Percentiles rank a stretch among this genome's conserved stretches.
Evolutionary conservation across 495 filamentous ascomycete species (phyloP).

Genomic region (Hypoxylon intermedium): DNA sequence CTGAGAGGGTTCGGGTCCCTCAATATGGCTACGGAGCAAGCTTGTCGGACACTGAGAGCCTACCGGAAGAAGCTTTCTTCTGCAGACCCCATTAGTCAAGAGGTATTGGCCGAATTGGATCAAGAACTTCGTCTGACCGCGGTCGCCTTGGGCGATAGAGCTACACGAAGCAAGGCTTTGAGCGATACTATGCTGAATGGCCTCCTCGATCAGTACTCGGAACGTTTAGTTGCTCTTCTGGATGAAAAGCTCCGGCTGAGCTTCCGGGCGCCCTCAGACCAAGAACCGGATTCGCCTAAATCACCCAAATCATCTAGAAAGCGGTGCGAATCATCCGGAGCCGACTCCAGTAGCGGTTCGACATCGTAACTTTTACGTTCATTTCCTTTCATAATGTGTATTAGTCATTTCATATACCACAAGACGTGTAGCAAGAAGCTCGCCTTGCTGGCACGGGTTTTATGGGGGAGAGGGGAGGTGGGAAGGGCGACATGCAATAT

Average conservation of each 20-base stretch:
- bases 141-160: slow-evolving; percentile 68
- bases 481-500: slow-evolving; percentile 3
- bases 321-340: slow-evolving; percentile 39
- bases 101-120: slow-evolving; percentile 75
- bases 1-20: slow-evolving; percentile 67
- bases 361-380: slow-evolving; percentile 24
- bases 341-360: slow-evolving; percentile 35
- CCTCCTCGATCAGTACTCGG: slow-evolving; percentile 74
- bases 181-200: slow-evolving; percentile 67
- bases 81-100: slow-evolving; percentile 66
- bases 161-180: slow-evolving; percentile 57
- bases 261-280: slow-evolving; percentile 36
- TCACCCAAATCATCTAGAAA: slow-evolving; percentile 23
- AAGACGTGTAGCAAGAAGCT: slow-evolving; percentile 1
- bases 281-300: slow-evolving; percentile 34
- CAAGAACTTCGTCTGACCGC: slow-evolving; percentile 79
- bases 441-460: too few species aligned
- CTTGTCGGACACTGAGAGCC: slow-evolving; percentile 76
- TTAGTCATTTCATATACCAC: slow-evolving; percentile 27
- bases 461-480: neutral
- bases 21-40: slow-evolving; percentile 77
- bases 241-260: slow-evolving; percentile 68
- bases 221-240: slow-evolving; percentile 70
- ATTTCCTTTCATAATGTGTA: slow-evolving; percentile 32
- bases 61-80: slow-evolving; percentile 83